These are phyloP conservation scores for Fusarium dlaminii DNA, from an alignment of 2,329 filamentous ascomycete species.

Conservation along the genomic window DNA sequence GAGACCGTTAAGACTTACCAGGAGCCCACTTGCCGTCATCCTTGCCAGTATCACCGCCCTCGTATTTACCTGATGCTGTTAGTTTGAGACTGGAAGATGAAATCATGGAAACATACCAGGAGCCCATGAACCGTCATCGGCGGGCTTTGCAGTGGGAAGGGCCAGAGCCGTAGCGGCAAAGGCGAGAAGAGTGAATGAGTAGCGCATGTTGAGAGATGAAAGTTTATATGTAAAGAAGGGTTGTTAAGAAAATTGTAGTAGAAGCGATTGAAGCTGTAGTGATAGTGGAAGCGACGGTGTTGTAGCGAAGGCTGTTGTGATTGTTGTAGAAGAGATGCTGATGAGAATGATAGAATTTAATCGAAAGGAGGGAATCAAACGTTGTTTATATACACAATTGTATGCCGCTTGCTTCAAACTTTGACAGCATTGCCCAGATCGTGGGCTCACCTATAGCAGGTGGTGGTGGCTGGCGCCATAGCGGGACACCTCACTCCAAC, in stretches of 20 bases:
- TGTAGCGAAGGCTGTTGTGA: slow-evolving; percentile 1
- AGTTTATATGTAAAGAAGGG: not conserved
- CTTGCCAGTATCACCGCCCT: not conserved
- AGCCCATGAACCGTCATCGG: slow-evolving; percentile 24
- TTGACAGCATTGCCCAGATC: not conserved
- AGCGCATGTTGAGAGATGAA: slow-evolving; percentile 24
- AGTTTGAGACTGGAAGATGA: rapidly evolving
- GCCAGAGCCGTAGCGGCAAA: slow-evolving; percentile 38
- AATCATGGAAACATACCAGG: not conserved
- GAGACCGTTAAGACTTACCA: rapidly evolving
- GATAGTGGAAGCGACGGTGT: not conserved
- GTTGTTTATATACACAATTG: slow-evolving; percentile 17
- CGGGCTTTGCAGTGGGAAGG: slow-evolving; percentile 29
- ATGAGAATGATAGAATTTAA: slow-evolving; percentile 14
- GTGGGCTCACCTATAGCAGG: not conserved
- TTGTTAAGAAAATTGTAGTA: not conserved
- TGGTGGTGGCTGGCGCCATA: slow-evolving; percentile 2
- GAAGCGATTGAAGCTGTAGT: not conserved
- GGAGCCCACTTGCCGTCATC: slow-evolving; percentile 21
- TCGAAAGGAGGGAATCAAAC: not conserved
- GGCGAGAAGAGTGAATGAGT: slow-evolving; percentile 34
- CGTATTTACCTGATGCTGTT: slow-evolving; percentile 12
- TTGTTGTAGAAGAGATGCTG: slow-evolving; percentile 5
- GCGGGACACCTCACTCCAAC: not conserved
- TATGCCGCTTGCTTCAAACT: no score